Evolutionary conservation across 805 yeast genomes (phyloP), one percentile per base, ranked within the genome.

Genomic region (Candida ovalis): DNA sequence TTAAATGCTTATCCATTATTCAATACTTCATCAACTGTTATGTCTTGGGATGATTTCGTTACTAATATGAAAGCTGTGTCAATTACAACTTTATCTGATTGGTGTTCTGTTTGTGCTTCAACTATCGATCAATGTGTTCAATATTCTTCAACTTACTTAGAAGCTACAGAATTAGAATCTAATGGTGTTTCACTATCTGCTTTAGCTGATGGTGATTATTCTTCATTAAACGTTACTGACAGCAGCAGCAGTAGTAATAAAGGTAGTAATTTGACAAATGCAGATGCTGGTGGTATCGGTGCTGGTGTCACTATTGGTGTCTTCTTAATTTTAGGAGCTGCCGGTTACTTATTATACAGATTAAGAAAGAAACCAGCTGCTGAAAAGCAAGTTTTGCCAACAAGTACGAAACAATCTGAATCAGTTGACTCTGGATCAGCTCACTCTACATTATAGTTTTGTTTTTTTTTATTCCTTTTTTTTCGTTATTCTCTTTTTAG

Each of bases 271-370:
- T 57, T 72, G 43, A 42, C 67, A 6, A 59, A 66, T 18, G 77
- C 77, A 10, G 76, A 50, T 36, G 79, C 78, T 24, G 79, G 79
- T 48, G 79, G 78, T 47, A 73, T 75, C 52, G 80, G 80, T 47
- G 79, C 79, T 15, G 80, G 80, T 50, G 79, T 77, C 27, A 78
- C 78, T 30, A 60, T 75, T 45, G 74, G 71, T 48, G 77, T 72
- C 9, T 53, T 73, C 54, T 49, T 63, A 32, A 51, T 74, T 27
- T 35, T 63, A 18, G 76, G 70, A 42, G 66, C 55, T 18, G 44
- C 61, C 10, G 61, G 47, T 36, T 66, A 44, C 53, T 46, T 67
- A 8, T 40, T 62, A 18, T 56, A 46, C 54, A 63, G 49, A 28
- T 4, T 25, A 21, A 47, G 39, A 35, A 49, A 41, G 44, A 42